Percentiles rank a stretch among this genome's conserved stretches.
Conservation (phyloP, 2,329 filamentous ascomycete species). For the Claviceps africana region DNA sequence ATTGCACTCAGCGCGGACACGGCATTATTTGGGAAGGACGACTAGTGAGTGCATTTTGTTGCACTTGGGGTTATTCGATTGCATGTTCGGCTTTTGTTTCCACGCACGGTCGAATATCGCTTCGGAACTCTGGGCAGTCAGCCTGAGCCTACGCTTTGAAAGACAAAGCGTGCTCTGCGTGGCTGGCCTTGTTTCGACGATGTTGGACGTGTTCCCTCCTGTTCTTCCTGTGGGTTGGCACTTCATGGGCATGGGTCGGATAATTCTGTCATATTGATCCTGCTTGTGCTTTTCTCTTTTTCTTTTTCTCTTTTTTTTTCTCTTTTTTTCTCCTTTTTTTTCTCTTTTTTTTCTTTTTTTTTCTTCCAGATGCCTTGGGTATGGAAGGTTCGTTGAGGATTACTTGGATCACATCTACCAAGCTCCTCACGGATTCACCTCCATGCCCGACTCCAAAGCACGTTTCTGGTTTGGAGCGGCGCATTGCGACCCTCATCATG, state of each 20-base stretch:
- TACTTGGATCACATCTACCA: constrained; percentile 7
- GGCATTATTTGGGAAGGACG: constrained; percentile 7
- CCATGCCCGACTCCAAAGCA: not conserved
- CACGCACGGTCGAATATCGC: constrained; percentile 1
- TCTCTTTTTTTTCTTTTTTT: not conserved
- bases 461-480: not conserved
- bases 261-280: not conserved
- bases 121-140: not conserved
- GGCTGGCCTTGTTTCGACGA: constrained; percentile 7
- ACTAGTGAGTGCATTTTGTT: constrained; percentile 8
- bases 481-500: not conserved
- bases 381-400: constrained; percentile 9
- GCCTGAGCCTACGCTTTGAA: not conserved
- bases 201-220: constrained; percentile 8
- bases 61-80: not conserved
- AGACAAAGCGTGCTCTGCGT: not conserved
- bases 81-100: constrained; percentile 3
- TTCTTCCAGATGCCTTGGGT: not conserved
- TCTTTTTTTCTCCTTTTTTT: not conserved
- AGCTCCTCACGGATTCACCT: not conserved
- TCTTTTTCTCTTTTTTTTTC: not conserved
- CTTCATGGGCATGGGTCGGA: constrained; percentile 6
- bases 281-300: not conserved
- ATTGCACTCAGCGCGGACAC: constrained; percentile 25
- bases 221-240: constrained; percentile 8